phyloP scores from a whole-genome alignment of 139 green algal species.

The Astrephomene gubernaculifera region DNA sequence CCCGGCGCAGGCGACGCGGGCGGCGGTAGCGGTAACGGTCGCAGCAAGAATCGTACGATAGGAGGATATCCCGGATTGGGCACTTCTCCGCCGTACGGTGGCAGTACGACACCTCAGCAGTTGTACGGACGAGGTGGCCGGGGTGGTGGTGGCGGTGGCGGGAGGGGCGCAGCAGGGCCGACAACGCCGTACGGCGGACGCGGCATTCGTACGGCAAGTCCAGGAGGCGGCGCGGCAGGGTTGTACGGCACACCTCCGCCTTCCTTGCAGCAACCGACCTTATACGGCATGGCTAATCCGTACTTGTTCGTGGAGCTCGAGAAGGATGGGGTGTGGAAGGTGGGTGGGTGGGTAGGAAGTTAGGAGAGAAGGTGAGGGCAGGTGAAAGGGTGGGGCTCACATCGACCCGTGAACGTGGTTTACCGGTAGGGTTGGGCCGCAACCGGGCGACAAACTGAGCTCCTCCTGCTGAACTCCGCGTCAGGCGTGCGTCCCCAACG shows the following conservation, averaged over 20 bases:
- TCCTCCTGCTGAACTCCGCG: not conserved
- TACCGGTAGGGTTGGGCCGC: too few species aligned
- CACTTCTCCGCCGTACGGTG: too few species aligned
- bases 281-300: slow-evolving; percentile 43
- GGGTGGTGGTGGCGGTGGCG: not conserved
- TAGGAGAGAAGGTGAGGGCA: not conserved
- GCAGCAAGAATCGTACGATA: too few species aligned
- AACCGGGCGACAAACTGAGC: too few species aligned
- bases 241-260: too few species aligned
- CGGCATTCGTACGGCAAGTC: too few species aligned
- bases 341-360: not conserved
- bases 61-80: too few species aligned
- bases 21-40: too few species aligned
- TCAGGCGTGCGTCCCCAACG: slow-evolving; percentile 45
- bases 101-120: not conserved
- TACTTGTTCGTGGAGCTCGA: slow-evolving; percentile 44
- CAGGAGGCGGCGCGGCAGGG: not conserved
- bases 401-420: too few species aligned
- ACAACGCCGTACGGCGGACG: not conserved
- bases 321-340: slow-evolving; percentile 49
- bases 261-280: too few species aligned
- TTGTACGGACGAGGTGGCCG: not conserved
- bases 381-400: too few species aligned
- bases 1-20: too few species aligned
- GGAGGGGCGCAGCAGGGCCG: not conserved